Conservation (phyloP, 2,329 filamentous ascomycete genomes). For the Xylariomycetidae sp. region DNA sequence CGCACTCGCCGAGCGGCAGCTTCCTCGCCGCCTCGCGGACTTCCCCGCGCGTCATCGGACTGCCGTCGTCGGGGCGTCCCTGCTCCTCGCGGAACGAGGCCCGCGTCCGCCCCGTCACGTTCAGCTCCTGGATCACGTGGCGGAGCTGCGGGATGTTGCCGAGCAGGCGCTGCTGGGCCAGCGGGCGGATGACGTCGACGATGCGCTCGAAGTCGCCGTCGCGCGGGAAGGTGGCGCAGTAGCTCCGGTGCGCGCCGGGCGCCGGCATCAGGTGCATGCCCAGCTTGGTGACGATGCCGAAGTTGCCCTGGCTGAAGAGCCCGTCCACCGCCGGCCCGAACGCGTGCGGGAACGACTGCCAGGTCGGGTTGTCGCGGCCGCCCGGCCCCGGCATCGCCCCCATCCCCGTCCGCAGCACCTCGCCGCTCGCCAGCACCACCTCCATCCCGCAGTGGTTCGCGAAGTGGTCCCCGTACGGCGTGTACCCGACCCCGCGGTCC, state of each 20-base stretch:
- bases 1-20: constrained; percentile 33
- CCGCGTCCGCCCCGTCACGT: constrained; percentile 33
- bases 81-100: constrained; percentile 18
- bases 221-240: constrained; percentile 32
- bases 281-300: constrained; percentile 50
- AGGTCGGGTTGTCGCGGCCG: constrained; percentile 30
- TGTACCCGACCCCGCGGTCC: constrained; percentile 41
- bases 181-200: constrained; percentile 30
- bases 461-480: constrained; percentile 36
- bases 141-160: constrained; percentile 31
- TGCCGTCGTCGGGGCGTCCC: constrained; percentile 7
- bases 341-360: constrained; percentile 31
- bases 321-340: constrained; percentile 36
- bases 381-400: constrained; percentile 35
- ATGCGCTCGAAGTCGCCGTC: constrained; percentile 20
- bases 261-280: constrained; percentile 38
- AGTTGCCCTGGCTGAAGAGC: constrained; percentile 45
- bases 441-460: constrained; percentile 31
- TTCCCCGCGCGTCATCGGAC: constrained; percentile 22
- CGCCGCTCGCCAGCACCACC: constrained; percentile 38
- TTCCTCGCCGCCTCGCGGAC: constrained; percentile 26
- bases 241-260: constrained; percentile 28
- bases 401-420: constrained; percentile 41
- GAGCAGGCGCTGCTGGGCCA: constrained; percentile 32
- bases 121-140: constrained; percentile 38